These are phyloP conservation scores for Blastobotrys raffinosifermentans DNA, from an alignment of 1,139 yeast genomes.

Conservation along the genomic window DNA sequence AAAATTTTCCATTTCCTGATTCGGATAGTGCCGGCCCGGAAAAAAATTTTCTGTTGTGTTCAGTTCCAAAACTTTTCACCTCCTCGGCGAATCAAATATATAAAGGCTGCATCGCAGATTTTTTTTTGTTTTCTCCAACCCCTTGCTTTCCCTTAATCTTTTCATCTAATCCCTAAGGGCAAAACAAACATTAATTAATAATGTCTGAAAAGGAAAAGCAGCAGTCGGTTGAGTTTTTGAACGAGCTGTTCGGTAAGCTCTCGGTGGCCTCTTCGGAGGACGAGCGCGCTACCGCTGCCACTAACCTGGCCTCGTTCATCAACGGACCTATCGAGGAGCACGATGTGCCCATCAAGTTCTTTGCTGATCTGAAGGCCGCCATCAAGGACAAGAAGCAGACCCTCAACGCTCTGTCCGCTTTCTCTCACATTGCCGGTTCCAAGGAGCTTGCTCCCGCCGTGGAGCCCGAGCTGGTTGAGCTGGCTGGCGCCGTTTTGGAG, in stretches of 20 bases:
- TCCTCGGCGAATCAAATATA: not conserved
- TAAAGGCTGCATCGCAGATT: not conserved
- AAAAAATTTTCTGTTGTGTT: conserved; percentile 7
- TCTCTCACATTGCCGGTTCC: conserved; percentile 76
- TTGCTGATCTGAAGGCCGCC: conserved; percentile 68
- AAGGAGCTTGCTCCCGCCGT: conserved; percentile 82
- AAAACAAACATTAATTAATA: not conserved
- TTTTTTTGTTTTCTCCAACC: conserved; percentile 12
- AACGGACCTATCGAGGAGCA: conserved; percentile 98
- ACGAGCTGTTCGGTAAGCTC: conserved; percentile 89
- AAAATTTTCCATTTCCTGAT: no score
- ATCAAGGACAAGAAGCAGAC: conserved; percentile 74
- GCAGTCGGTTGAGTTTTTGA: conserved; percentile 55
- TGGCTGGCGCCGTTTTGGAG: conserved; percentile 62
- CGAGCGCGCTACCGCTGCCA: conserved; percentile 79
- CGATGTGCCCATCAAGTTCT: conserved; percentile 91
- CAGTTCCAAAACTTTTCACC: not conserved
- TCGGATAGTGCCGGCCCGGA: no score
- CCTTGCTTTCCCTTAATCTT: conserved; percentile 9
- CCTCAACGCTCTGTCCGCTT: conserved; percentile 62
- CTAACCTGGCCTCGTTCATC: conserved; percentile 86
- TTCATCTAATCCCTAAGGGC: not conserved
- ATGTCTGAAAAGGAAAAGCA: conserved; percentile 14
- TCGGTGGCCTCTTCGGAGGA: conserved; percentile 75
- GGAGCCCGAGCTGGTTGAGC: conserved; percentile 86